Evolutionary conservation across 2,329 filamentous ascomycete species (phyloP).

Genomic region (Didymella arachidicola): DNA sequence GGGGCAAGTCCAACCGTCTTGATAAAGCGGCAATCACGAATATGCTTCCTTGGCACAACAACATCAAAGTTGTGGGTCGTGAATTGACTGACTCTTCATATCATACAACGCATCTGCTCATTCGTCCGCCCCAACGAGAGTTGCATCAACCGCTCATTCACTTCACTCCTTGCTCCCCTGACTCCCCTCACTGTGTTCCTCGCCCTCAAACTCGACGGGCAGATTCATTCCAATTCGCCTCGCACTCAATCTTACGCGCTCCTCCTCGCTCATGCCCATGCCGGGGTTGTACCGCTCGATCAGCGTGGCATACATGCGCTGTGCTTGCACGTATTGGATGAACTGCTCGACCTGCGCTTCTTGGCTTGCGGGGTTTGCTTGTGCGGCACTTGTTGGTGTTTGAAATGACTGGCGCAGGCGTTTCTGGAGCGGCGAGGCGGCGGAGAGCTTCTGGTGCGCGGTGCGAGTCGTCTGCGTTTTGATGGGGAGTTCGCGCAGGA

Average conservation of each 20-base stretch:
- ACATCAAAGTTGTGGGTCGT: background rate
- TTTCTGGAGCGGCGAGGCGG: constrained; percentile 73
- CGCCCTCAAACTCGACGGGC: constrained; percentile 66
- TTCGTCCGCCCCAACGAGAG: too few relatives aligned
- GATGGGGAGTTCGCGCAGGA: constrained; percentile 85
- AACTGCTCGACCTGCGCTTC: constrained; percentile 75
- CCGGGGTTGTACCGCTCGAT: constrained; percentile 94
- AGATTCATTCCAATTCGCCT: constrained; percentile 89
- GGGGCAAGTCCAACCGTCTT: background rate
- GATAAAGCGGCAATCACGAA: background rate
- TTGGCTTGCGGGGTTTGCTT: constrained; percentile 25
- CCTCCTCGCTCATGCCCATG: constrained; percentile 84
- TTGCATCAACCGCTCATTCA: background rate
- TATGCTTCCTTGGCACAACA: background rate
- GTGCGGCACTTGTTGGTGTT: background rate
- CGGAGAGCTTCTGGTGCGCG: constrained; percentile 53
- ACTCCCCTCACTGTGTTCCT: constrained; percentile 3
- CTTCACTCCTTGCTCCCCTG: background rate
- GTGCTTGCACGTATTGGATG: constrained; percentile 80
- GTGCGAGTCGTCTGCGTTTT: constrained; percentile 36
- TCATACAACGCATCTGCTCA: background rate
- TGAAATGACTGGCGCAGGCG: constrained; percentile 68
- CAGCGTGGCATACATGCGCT: constrained; percentile 80
- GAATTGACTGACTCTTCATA: background rate
- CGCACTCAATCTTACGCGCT: constrained; percentile 83